Evolutionary conservation across 345 rosid genomes (phyloP), one percentile per base, ranked within the genome.

Genomic region (Citrus cavaleriei): DNA sequence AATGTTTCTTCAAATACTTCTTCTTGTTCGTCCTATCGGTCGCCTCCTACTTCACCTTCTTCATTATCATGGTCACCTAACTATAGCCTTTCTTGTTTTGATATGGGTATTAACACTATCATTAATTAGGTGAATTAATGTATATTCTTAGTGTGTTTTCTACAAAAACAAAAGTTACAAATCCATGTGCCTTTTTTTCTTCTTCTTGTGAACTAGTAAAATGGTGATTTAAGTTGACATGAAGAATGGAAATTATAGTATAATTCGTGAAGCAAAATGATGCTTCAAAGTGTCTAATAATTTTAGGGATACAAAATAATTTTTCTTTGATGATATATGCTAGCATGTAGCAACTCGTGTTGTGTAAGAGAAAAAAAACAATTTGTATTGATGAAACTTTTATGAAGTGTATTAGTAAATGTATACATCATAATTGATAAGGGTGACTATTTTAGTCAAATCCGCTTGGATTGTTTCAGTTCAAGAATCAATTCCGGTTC

Each of bases 11-110:
- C 87, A 18, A 28, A 77, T 70, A 80, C 86, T 19, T 81, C 87
- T 18, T 83, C 89, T 1, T 79, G 79, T 65, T 90, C 94, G 3
- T 83, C 90, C 42, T 68, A 83, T 73, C 77, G 77, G 46, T 88
- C 93, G 35, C 84, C 87, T 32, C 81, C 89, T 6, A 13, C 84
- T 68, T 90, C 95, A 42, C 93, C 91, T 76, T 83, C 90, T 58
- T 81, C 85, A 2, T 60, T 85, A 18, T 82, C 91, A 25, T 85
- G 92, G 86, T 84, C 90, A 62, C 83, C 89, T 27, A 51, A 19
- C 70, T 75, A 82, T 51, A 28, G 69, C 63, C 42, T 68, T 68
- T 34, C 82, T 3, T 80, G 72, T 68, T 83, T 81, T 81, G 81
- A 81, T 77, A 35, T 77, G 74, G 73, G 82, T 32, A 38, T 82